Conservation (phyloP, 2,329 filamentous ascomycete genomes). For the Exophiala dermatitidis region DNA sequence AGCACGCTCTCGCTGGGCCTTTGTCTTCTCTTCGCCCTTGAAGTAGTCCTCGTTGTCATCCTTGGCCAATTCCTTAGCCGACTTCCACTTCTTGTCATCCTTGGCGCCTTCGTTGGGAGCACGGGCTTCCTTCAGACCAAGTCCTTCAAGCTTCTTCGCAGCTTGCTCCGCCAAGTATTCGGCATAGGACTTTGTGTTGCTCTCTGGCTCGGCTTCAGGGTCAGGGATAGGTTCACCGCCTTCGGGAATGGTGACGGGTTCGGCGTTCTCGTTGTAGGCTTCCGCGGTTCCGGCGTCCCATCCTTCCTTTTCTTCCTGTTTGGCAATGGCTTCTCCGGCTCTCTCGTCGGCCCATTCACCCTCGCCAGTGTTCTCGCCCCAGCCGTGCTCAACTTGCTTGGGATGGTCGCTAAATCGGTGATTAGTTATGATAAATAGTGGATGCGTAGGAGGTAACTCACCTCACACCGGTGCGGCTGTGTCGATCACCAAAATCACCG, state of each 20-base stretch:
- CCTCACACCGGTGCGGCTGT: slow-evolving; percentile 55
- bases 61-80: slow-evolving; percentile 41
- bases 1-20: slow-evolving; percentile 70
- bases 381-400: slow-evolving; percentile 65
- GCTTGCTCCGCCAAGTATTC: slow-evolving; percentile 76
- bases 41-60: slow-evolving; percentile 66
- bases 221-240: slow-evolving; percentile 29
- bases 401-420: slow-evolving; percentile 34
- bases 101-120: slow-evolving; percentile 88
- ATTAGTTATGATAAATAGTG: slow-evolving; percentile 25
- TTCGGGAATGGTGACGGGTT: slow-evolving; percentile 19
- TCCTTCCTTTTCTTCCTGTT: slow-evolving; percentile 71
- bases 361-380: slow-evolving; percentile 75
- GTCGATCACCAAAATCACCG: slow-evolving; percentile 47
- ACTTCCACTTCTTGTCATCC: slow-evolving; percentile 56
- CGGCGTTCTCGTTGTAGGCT: slow-evolving; percentile 30
- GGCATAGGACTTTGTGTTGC: slow-evolving; percentile 83
- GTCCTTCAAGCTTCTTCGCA: slow-evolving; percentile 65
- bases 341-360: slow-evolving; percentile 87
- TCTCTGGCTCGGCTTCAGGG: slow-evolving; percentile 55
- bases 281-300: slow-evolving; percentile 31
- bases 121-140: slow-evolving; percentile 64
- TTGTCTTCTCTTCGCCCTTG: slow-evolving; percentile 66
- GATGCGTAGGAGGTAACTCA: slow-evolving; percentile 35
- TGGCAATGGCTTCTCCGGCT: slow-evolving; percentile 81